Evolutionary conservation across 2,329 filamentous ascomycete genomes (phyloP).

Genomic region (Geosmithia flava): DNA sequence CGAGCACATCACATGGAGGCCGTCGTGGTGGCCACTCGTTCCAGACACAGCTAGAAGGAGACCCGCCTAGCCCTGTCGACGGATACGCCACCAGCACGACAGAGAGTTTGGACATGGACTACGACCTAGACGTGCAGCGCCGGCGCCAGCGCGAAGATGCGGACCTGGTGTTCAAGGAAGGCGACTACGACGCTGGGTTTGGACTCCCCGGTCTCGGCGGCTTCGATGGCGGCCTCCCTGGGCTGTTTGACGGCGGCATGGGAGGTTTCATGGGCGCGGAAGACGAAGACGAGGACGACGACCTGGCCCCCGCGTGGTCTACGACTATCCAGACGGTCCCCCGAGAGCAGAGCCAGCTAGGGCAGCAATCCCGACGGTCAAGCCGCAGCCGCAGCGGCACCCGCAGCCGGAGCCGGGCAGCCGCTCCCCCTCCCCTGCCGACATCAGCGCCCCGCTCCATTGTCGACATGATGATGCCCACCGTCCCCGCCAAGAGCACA

Average conservation of each 20-base stretch:
- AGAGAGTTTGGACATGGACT: conserved; percentile 15
- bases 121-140: conserved; percentile 9
- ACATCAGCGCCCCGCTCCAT: not conserved
- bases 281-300: not conserved
- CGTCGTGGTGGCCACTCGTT: not conserved
- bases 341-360: not conserved
- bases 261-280: not conserved
- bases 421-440: not conserved
- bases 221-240: conserved; percentile 6
- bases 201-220: conserved; percentile 12
- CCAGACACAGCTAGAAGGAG: not conserved
- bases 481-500: not conserved
- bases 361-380: not conserved
- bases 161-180: conserved; percentile 12
- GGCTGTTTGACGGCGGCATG: not conserved
- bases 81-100: conserved; percentile 10
- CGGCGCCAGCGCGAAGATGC: conserved; percentile 7
- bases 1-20: not conserved
- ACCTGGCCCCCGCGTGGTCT: not conserved
- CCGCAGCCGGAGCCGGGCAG: not conserved
- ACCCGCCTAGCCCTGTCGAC: not conserved
- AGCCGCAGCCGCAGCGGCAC: not conserved
- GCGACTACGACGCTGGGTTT: conserved; percentile 9
- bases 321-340: not conserved
- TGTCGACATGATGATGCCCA: not conserved